Evolutionary conservation across 768 basidiomycete genomes (phyloP), one percentile per base, ranked within the genome.

Genomic region (Naematelia encephala): DNA sequence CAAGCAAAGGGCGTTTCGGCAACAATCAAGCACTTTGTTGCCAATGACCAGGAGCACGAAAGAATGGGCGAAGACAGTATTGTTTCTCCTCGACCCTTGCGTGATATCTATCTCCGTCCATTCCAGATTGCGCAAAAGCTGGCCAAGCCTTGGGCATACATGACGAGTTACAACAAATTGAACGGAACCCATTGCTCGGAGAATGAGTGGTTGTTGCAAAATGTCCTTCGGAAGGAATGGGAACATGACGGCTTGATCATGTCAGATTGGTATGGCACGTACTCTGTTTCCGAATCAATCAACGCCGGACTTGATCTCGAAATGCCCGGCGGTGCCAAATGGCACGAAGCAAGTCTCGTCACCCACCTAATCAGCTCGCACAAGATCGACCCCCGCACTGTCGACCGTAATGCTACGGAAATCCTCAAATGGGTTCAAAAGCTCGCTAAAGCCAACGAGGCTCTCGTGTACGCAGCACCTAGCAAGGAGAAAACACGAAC

Each of bases 31-130:
- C 87, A 88, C 69, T 87, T 86, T 57, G 77, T 74, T 46, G 84
- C 78, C 4, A 87, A 88, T 76, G 87, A 88, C 66, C 85, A 87
- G 74, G 87, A 88, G 70, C 83, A 86, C 63, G 86, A 87, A 70
- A 80, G 86, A 12, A 64, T 63, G 30, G 63, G 62, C 42, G 61
- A 60, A 11, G 62, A 67, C 54, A 59, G 54, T 14, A 46, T 70
- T 25, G 58, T 89, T 61, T 84, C 85, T 8, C 82, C 83, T 27
- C 80, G 87, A 28, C 85, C 87, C 19, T 75, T 89, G 45, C 80
- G 87, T 46, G 87, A 89, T 70, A 80, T 89, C 52, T 88, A 89
- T 73, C 80, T 88, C 4, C 86, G 64, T n/a, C 61, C 61, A 27
- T 69, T 62, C 59, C 61, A 66, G 84, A 77, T 87, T 44, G 86